Evolutionary conservation across 2,329 filamentous ascomycete genomes (phyloP), one percentile per base, ranked within the genome.

Genomic region (Talaromyces sp.): DNA sequence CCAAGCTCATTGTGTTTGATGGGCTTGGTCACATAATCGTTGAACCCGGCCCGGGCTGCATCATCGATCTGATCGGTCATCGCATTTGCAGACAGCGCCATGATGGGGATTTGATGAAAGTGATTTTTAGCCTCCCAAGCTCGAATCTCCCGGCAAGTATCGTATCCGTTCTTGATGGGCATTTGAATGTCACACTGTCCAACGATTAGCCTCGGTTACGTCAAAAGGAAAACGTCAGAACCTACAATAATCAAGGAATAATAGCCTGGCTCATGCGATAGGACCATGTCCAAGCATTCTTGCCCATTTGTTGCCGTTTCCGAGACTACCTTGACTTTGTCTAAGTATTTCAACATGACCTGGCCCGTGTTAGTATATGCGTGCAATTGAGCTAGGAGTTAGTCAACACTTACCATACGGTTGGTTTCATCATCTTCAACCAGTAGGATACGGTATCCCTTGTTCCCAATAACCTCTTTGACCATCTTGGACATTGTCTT

Each of bases 371-470:
- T 59, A 66, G 77, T 63, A 75, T 22, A 31, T 45, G 52, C 27
- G 11, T 10, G 14, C 41, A 10, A 22, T 7, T 11, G 7, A 35
- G 14, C n/a, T 19, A 16, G 8, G 14, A 16, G 10, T 10, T 10
- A 41, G 19, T 9, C 11, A 54, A 69, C 74, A 67, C 66, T 60
- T 76, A 80, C 79, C 71, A 77, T 79, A 57, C 80, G 80, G 70
- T 82, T 82, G n/a, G 79, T 81, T 63, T 81, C 80, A 68, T 81
- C 80, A 68, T 82, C 80, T 66, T 82, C 80, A 37, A 82, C 80
- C 37, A 82, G 75, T 65, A 82, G 70, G 43, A 82, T 74, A 16
- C 80, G 76, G 65, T 81, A 78, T 7, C 79, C 77, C 65, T 80
- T 80, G 63, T 81, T 81, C 1, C 80, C 80, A 62, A 82, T 75